Conservation (phyloP, 148 eudicot species). For the Tetragonia tetragonoides region DNA sequence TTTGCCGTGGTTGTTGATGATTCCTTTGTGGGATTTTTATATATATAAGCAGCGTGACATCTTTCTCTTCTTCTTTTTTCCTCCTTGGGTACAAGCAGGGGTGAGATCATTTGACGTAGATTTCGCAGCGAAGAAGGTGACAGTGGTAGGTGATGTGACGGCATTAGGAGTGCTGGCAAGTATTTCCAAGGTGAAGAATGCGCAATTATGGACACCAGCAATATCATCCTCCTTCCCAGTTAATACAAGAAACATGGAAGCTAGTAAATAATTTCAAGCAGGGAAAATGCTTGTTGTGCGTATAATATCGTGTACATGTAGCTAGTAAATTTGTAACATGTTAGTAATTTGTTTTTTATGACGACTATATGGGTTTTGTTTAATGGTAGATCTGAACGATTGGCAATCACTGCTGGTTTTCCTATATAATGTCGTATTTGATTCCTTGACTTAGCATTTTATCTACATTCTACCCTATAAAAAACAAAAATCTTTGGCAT, state of each 20-base stretch:
- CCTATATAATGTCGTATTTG: no score
- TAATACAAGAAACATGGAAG: constrained; percentile 12
- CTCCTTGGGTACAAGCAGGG: constrained; percentile 37
- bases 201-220: constrained; percentile 61
- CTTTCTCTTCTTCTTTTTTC: neutral
- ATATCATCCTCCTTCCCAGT: constrained; percentile 19
- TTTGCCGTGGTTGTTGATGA: no score
- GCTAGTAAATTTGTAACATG: neutral
- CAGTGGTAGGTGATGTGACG: constrained; percentile 75
- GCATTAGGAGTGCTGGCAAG: constrained; percentile 64
- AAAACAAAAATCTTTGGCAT: no score
- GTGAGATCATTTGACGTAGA: constrained; percentile 80
- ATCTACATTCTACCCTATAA: no score
- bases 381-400: no score
- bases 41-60: no score
- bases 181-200: constrained; percentile 84
- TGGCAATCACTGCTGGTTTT: no score
- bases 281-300: neutral
- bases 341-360: neutral
- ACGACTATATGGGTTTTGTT: neutral
- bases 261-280: neutral
- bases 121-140: constrained; percentile 77
- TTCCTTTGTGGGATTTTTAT: no score
- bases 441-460: no score
- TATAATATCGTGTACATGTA: neutral